A percentile compares a stretch with the other conserved stretches of the same genome.
Conservation (phyloP, 73 alveolate genomes). For the Chromera velia region DNA sequence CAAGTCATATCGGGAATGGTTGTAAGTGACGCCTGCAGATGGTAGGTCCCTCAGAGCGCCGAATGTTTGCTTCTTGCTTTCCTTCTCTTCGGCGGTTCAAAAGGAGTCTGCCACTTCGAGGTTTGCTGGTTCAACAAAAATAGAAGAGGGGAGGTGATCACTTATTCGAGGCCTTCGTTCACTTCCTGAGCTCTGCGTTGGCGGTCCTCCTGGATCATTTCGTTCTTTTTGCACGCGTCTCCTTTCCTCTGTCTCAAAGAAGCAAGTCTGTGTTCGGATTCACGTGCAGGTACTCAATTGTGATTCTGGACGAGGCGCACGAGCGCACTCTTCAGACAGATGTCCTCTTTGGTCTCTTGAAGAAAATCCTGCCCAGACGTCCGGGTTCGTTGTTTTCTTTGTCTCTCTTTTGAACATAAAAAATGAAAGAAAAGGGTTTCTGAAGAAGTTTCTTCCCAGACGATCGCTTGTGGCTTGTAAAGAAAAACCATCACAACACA, state of each 20-base stretch:
- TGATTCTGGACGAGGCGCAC: slow-evolving; percentile 98
- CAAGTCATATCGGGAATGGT: neutral
- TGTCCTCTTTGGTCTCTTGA: slow-evolving; percentile 91
- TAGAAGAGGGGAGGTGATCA: neutral
- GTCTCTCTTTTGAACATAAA: no score
- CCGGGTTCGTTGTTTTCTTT: no score
- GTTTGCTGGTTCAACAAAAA: neutral
- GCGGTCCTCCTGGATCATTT: neutral
- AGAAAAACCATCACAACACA: no score
- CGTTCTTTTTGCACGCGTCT: neutral
- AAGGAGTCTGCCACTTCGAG: neutral
- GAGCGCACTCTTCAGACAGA: slow-evolving; percentile 98
- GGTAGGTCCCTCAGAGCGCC: neutral
- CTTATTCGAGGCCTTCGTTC: neutral
- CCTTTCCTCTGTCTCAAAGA: neutral
- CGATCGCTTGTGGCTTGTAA: no score
- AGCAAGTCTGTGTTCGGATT: neutral
- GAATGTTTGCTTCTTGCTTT: neutral
- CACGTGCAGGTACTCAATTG: slow-evolving; percentile 67
- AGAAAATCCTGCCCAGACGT: slow-evolving; percentile 84
- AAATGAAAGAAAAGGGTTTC: no score
- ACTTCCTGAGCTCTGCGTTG: slow-evolving; percentile 5
- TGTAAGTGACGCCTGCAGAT: neutral
- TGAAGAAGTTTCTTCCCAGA: no score
- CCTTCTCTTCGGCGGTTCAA: neutral